Conservation (phyloP, 805 yeast species). For the Grigorovia transvaalensis region DNA sequence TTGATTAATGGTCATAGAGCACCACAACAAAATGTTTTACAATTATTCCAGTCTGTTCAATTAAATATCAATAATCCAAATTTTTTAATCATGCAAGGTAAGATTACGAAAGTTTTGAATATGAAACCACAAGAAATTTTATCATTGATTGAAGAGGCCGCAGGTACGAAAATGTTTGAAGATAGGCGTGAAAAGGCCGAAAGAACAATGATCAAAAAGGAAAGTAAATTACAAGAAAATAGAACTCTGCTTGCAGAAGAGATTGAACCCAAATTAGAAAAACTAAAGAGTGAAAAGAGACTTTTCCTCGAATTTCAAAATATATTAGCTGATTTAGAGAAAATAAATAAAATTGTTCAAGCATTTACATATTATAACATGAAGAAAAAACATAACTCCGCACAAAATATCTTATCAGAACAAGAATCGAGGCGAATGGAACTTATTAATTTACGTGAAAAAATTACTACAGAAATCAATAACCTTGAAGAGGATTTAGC, state of each 20-base stretch:
- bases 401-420: conserved; percentile 33
- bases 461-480: conserved; percentile 43
- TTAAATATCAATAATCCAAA: conserved; percentile 94
- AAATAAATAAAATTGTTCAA: conserved; percentile 57
- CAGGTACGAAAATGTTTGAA: conserved; percentile 94
- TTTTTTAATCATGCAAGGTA: conserved; percentile 96
- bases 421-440: conserved; percentile 30
- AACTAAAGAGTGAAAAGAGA: conserved; percentile 71
- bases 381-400: conserved; percentile 33
- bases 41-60: conserved; percentile 88
- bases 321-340: conserved; percentile 70
- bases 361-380: conserved; percentile 58
- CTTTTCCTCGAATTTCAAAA: conserved; percentile 79
- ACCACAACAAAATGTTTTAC: conserved; percentile 84
- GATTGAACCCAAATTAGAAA: conserved; percentile 84
- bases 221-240: conserved; percentile 71
- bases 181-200: conserved; percentile 87
- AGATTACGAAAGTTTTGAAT: conserved; percentile 90
- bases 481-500: conserved; percentile 53
- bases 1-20: conserved; percentile 93
- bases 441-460: conserved; percentile 33
- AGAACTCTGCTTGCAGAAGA: conserved; percentile 67
- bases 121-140: conserved; percentile 90
- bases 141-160: conserved; percentile 92
- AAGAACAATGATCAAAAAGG: conserved; percentile 84